These are phyloP conservation scores for Colletotrichum graminicola DNA, from an alignment of 2,329 filamentous ascomycete genomes.

Conservation along the genomic window DNA sequence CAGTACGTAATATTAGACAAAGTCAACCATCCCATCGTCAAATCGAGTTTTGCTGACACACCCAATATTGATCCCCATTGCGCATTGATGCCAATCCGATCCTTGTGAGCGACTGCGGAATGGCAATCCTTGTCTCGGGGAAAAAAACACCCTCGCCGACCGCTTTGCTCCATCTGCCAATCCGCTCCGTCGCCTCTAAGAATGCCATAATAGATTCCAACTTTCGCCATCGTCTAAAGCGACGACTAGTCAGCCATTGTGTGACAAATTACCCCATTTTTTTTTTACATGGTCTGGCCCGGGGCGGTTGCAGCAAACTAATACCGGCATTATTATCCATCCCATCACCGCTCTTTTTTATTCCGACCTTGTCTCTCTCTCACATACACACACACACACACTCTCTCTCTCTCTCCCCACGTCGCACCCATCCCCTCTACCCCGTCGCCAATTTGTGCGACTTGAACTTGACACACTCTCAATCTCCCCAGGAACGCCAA, in stretches of 20 bases:
- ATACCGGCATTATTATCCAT: conserved; percentile 23
- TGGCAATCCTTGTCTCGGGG: conserved; percentile 5
- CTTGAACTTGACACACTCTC: conserved; percentile 12
- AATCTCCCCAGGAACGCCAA: neutral
- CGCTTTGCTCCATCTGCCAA: conserved; percentile 8
- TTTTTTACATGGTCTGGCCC: conserved; percentile 33
- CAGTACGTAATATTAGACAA: conserved; percentile 32
- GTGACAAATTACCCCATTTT: conserved; percentile 27
- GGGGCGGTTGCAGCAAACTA: conserved; percentile 17
- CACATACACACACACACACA: too few species aligned
- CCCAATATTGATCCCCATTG: conserved; percentile 14
- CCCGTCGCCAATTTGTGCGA: conserved; percentile 18
- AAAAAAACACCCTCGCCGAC: conserved; percentile 25
- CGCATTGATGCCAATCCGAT: conserved; percentile 38
- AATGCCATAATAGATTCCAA: conserved; percentile 13
- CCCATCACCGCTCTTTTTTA: conserved; percentile 33
- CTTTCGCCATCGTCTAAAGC: conserved; percentile 21
- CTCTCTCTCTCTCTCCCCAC: neutral
- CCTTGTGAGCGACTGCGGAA: conserved; percentile 19
- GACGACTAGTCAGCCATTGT: conserved; percentile 31
- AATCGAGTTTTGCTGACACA: conserved; percentile 41
- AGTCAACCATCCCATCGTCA: conserved; percentile 9
- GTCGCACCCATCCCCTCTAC: neutral
- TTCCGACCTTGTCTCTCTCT: neutral
- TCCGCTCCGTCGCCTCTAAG: conserved; percentile 7